phyloP scores from a whole-genome alignment of 106 monocot species.

The Dioscorea alata region DNA sequence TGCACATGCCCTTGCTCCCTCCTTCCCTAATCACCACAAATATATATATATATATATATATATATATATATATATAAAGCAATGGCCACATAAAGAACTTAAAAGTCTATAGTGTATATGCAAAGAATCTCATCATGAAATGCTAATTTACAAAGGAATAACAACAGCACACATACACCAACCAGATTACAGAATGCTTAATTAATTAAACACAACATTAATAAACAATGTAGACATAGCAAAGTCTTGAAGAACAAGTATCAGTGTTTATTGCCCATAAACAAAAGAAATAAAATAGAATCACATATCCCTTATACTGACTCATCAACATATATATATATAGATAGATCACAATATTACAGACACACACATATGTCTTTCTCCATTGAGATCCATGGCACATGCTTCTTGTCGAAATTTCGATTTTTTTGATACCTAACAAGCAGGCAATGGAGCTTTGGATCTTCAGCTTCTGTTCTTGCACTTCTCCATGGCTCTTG shows the following conservation, averaged over 20 bases:
- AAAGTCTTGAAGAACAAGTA: constrained; percentile 12
- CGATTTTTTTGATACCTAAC: not conserved
- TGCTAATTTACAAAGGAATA: too few species aligned
- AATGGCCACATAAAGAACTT: too few species aligned
- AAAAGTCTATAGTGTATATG: too few species aligned
- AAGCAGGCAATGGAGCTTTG: not conserved
- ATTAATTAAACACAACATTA: constrained; percentile 18
- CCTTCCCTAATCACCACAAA: too few species aligned
- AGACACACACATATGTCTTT: not conserved
- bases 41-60: too few species aligned
- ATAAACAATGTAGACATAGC: constrained; percentile 10
- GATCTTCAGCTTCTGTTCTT: constrained; percentile 47
- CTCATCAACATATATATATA: not conserved
- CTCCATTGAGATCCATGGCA: constrained; percentile 1
- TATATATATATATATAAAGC: too few species aligned
- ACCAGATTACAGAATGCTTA: too few species aligned
- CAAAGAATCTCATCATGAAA: too few species aligned
- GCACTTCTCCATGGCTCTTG: constrained; percentile 62
- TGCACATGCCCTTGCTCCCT: too few species aligned
- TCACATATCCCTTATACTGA: constrained; percentile 9
- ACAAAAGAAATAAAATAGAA: constrained; percentile 18
- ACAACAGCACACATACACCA: too few species aligned
- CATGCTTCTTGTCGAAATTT: constrained; percentile 17
- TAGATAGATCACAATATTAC: not conserved
- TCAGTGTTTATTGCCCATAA: constrained; percentile 36